A percentile compares a stretch with the other conserved stretches of the same genome.
Evolutionary conservation across 805 yeast species (phyloP).

Genomic region (Spathaspora sp.): DNA sequence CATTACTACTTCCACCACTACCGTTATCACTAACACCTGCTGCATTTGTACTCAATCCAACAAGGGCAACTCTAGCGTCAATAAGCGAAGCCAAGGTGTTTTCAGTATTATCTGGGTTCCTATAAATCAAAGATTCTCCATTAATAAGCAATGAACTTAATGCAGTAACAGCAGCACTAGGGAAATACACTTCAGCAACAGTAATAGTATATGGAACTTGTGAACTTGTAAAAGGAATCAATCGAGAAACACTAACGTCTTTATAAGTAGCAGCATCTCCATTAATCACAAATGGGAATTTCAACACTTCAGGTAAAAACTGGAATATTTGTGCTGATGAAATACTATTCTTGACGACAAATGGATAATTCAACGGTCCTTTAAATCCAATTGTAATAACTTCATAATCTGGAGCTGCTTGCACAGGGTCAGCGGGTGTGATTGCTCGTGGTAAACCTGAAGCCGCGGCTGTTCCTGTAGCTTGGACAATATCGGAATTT

Average conservation of each 20-base stretch:
- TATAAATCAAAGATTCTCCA: slow-evolving; percentile 55
- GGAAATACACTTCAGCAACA: slow-evolving; percentile 85
- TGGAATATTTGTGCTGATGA: slow-evolving; percentile 83
- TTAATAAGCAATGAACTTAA: slow-evolving; percentile 51
- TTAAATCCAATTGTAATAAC: slow-evolving; percentile 77
- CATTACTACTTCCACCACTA: not conserved
- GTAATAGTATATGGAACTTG: slow-evolving; percentile 66
- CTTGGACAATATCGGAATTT: slow-evolving; percentile 33
- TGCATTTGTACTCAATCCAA: slow-evolving; percentile 29
- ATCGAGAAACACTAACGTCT: slow-evolving; percentile 56
- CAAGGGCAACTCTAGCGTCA: slow-evolving; percentile 64
- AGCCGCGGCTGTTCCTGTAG: slow-evolving; percentile 26
- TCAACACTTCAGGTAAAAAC: slow-evolving; percentile 73
- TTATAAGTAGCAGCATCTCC: slow-evolving; percentile 21
- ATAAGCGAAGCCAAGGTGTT: slow-evolving; percentile 61
- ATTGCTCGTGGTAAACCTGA: slow-evolving; percentile 73
- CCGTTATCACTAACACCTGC: slow-evolving; percentile 8
- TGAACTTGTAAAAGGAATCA: slow-evolving; percentile 69
- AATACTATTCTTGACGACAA: slow-evolving; percentile 67
- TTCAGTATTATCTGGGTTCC: slow-evolving; percentile 53
- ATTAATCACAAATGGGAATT: slow-evolving; percentile 49
- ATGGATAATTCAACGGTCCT: slow-evolving; percentile 75
- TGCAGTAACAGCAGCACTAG: slow-evolving; percentile 44
- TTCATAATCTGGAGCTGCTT: slow-evolving; percentile 44
- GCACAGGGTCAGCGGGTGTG: slow-evolving; percentile 56